Evolutionary conservation across 2,329 filamentous ascomycete species (phyloP).

Genomic region (Drechslera avenae): DNA sequence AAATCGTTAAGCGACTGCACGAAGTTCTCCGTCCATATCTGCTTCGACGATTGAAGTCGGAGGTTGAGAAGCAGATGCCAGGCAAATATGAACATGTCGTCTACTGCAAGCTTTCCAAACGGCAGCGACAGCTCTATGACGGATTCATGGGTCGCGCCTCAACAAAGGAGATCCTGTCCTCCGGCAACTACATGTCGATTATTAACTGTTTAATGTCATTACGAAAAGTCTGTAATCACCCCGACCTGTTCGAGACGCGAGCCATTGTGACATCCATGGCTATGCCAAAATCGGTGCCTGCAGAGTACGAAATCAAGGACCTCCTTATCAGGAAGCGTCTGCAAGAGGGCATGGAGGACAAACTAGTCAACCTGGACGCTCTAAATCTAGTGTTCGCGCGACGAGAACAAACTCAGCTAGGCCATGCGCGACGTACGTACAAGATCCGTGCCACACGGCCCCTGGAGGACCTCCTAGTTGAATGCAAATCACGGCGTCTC

Average conservation of each 20-base stretch:
- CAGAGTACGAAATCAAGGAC: constrained; percentile 76
- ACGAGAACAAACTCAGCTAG: constrained; percentile 65
- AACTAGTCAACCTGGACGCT: constrained; percentile 72
- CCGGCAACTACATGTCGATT: constrained; percentile 95
- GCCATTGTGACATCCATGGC: constrained; percentile 97
- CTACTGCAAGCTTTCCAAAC: constrained; percentile 91
- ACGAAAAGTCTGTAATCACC: constrained; percentile 97
- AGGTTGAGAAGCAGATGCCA: constrained; percentile 99
- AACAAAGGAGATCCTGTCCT: constrained; percentile 84
- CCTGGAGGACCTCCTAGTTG: constrained; percentile 69
- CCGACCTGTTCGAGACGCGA: constrained; percentile 92
- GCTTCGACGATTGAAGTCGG: constrained; percentile 86
- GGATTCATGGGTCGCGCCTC: constrained; percentile 91
- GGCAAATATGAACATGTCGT: constrained; percentile 97
- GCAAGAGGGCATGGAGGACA: constrained; percentile 66
- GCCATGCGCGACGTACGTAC: constrained; percentile 52
- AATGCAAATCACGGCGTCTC: constrained; percentile 67
- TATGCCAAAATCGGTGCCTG: constrained; percentile 78
- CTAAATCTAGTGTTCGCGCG: constrained; percentile 77
- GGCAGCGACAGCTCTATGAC: constrained; percentile 94
- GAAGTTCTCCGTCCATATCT: constrained; percentile 92
- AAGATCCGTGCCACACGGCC: constrained; percentile 67
- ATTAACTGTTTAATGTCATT: constrained; percentile 99
- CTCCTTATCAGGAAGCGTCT: constrained; percentile 70
- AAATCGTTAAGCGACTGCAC: constrained; percentile 91